Percentiles rank a stretch among this genome's conserved stretches.
Conservation (phyloP, 164 flowering plant species). For the Tinospora cordifolia region DNA sequence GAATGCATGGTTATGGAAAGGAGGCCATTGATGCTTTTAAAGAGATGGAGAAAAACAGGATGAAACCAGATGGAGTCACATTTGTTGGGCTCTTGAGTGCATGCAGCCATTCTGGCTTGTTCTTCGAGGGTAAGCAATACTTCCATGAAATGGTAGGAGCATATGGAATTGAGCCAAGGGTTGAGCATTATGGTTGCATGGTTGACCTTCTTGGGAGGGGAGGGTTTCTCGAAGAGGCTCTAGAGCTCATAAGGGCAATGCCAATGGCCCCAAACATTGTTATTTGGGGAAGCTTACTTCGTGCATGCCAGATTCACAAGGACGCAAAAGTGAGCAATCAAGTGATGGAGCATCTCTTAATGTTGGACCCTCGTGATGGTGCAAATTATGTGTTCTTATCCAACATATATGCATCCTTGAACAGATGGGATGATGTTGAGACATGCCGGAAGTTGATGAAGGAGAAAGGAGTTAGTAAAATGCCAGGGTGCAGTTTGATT, state of each 20-base stretch:
- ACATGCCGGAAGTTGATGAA: constrained; percentile 24
- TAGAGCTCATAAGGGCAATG: constrained; percentile 27
- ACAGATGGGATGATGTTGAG: constrained; percentile 31
- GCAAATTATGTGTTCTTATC: constrained; percentile 37
- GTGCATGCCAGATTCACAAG: constrained; percentile 30
- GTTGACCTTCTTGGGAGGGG: constrained; percentile 37
- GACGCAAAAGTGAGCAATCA: constrained; percentile 24
- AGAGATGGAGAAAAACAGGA: constrained; percentile 22
- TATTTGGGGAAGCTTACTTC: constrained; percentile 33
- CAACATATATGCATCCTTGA: constrained; percentile 29
- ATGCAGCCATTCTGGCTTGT: constrained; percentile 40
- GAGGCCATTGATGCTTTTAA: constrained; percentile 32
- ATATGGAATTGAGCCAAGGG: constrained; percentile 30
- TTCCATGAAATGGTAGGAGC: constrained; percentile 24
- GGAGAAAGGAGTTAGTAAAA: constrained; percentile 30
- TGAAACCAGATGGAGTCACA: constrained; percentile 34
- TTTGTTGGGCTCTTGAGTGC: constrained; percentile 38
- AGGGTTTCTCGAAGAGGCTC: constrained; percentile 30
- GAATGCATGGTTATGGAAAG: constrained; percentile 34
- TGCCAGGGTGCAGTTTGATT: constrained; percentile 33
- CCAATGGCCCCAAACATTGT: constrained; percentile 28
- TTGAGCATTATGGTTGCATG: constrained; percentile 46
- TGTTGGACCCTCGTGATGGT: constrained; percentile 33
- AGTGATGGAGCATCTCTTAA: constrained; percentile 24
- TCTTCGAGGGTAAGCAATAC: constrained; percentile 24